phyloP scores from a whole-genome alignment of 495 filamentous ascomycete species.

The Hypoxylon trugodes region DNA sequence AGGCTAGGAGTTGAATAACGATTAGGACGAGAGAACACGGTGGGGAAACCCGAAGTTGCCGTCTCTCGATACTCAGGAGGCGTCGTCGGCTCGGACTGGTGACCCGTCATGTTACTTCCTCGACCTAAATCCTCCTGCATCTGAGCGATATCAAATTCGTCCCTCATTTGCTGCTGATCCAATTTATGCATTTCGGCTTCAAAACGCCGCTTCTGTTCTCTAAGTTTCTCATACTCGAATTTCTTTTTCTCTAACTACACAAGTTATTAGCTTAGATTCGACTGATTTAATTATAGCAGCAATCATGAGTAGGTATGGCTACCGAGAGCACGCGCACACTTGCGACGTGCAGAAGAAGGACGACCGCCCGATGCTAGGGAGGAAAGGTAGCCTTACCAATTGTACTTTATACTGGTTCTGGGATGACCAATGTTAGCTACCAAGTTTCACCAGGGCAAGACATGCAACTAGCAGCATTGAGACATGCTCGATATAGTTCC shows the following conservation, averaged over 20 bases:
- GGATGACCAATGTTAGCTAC: constrained; percentile 43
- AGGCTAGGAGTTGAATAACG: constrained; percentile 85
- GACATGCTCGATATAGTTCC: constrained; percentile 35
- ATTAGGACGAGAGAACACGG: constrained; percentile 77
- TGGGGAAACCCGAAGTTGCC: constrained; percentile 69
- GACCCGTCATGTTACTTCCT: constrained; percentile 59
- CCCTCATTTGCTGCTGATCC: constrained; percentile 79
- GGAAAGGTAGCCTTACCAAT: constrained; percentile 56
- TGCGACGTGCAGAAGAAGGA: constrained; percentile 5
- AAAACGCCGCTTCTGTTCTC: constrained; percentile 83
- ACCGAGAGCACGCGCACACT: constrained; percentile 11
- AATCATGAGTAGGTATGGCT: constrained; percentile 11
- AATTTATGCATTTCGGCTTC: constrained; percentile 88
- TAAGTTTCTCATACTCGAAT: constrained; percentile 83
- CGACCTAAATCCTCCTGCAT: constrained; percentile 79
- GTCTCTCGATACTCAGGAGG: constrained; percentile 91
- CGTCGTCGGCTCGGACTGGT: constrained; percentile 92
- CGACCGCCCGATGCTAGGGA: constrained; percentile 15
- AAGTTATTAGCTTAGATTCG: constrained; percentile 39
- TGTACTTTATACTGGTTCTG: constrained; percentile 67
- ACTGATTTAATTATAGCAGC: constrained; percentile 1
- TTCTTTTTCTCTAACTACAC: constrained; percentile 90
- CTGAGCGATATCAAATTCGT: constrained; percentile 82
- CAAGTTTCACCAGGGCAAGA: constrained; percentile 42
- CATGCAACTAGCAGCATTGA: constrained; percentile 41